Evolutionary conservation across 2,329 filamentous ascomycete species (phyloP).

Genomic region (Aurifilum marmelostoma): DNA sequence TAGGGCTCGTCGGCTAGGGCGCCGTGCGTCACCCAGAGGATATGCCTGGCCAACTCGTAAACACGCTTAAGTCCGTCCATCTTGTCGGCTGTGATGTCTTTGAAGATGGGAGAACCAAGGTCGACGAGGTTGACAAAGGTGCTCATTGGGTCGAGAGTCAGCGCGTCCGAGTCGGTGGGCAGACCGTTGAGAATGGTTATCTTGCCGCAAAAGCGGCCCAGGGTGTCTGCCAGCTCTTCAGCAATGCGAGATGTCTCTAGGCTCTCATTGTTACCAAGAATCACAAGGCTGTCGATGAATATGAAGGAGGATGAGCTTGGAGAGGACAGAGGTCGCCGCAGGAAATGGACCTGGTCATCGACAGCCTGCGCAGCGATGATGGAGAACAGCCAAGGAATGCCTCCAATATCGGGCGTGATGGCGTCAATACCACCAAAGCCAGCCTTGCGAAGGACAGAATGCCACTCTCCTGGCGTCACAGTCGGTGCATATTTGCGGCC

Average conservation of each 20-base stretch:
- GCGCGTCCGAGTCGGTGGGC: constrained; percentile 19
- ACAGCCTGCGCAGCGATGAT: constrained; percentile 18
- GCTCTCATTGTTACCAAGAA: constrained; percentile 30
- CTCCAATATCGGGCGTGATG: constrained; percentile 9
- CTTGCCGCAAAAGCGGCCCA: constrained; percentile 24
- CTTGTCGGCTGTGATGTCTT: constrained; percentile 30
- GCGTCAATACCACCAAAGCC: constrained; percentile 22
- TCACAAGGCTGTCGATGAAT: constrained; percentile 31
- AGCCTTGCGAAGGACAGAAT: neutral
- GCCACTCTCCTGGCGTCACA: neutral
- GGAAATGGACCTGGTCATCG: constrained; percentile 17
- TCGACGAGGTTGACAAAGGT: constrained; percentile 34
- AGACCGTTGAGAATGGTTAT: constrained; percentile 22
- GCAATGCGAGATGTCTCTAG: constrained; percentile 10
- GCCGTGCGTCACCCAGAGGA: constrained; percentile 35
- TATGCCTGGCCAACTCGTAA: constrained; percentile 19
- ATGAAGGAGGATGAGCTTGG: neutral
- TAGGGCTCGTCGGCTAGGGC: constrained; percentile 29
- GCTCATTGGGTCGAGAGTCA: constrained; percentile 8
- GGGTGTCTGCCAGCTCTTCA: constrained; percentile 12
- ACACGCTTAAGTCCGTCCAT: constrained; percentile 32
- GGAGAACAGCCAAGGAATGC: constrained; percentile 3
- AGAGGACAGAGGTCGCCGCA: constrained; percentile 14
- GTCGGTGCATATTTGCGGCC: constrained; percentile 12
- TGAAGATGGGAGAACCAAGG: constrained; percentile 35